Base-by-base conservation (phyloP, 2,329 filamentous ascomycete species). In the Botrytis pseudocinerea region DNA sequence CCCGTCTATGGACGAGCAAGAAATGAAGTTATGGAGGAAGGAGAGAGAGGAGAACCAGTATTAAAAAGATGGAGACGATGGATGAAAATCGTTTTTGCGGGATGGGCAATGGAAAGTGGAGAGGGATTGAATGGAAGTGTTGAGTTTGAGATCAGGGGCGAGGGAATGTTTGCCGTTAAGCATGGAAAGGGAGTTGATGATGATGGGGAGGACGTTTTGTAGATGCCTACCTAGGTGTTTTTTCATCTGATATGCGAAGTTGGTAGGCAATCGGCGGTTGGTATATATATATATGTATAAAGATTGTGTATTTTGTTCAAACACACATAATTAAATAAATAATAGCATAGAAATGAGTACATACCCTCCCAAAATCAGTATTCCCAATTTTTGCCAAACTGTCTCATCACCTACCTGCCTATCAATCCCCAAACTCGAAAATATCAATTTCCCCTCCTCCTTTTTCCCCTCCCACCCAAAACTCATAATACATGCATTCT, bases 81-180 rank as follows among this genome's bases (percentile, higher is more conserved):
- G 85, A 90, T 97, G 86, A 97, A 95, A 82, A 88, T 98, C 14
- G 95, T 97, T 1, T 98, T 97, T 84, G 92, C 94, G 66, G 88
- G 93, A 2, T 96, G 97, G 87, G 88, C 88, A 6, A 82, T 84
- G 3, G 86, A 86, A 2, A 85, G 84, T 75, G 84, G 87, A 25
- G 81, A 85, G 70, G 84, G 86, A 18, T 75, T 86, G 70, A 79
- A 83, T 1, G 84, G 83, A 12, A 89, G 88, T 22, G 85, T 91
- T 6, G 91, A 93, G 79, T 97, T 94, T 81, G 91, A 94, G 81
- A 91, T 98, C 73, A 89, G 86, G 77, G 88, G 87, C 79, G 90
- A 88, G 0, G 93, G 93, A 0, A 70, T 91, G 20, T 84, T 81
- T 76, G 82, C 76, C 70, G 69, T 76, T 14, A 73, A 73, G 66